Evolutionary conservation across 2,329 filamentous ascomycete genomes (phyloP).

Genomic region (Cercospora janseana): DNA sequence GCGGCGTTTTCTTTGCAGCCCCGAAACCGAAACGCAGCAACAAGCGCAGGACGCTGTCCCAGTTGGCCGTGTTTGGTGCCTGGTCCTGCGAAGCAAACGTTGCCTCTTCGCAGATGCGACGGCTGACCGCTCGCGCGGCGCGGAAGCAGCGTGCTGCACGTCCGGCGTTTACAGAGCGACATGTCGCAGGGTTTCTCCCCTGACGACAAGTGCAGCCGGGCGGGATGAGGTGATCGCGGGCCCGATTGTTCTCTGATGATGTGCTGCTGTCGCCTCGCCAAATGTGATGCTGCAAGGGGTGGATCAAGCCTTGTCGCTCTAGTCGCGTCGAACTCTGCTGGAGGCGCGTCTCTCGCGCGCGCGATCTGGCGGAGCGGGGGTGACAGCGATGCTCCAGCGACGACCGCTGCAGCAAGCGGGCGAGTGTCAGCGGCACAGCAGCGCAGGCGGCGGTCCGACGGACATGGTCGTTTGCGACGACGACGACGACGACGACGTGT

Average conservation of each 20-base stretch:
- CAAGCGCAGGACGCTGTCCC: conserved; percentile 3
- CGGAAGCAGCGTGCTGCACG: background rate
- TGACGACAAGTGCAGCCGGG: too few species aligned
- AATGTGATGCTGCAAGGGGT: conserved; percentile 12
- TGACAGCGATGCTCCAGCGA: background rate
- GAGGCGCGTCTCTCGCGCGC: background rate
- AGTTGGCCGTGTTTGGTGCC: conserved; percentile 8
- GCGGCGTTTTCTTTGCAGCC: conserved; percentile 10
- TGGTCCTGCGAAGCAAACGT: conserved; percentile 8
- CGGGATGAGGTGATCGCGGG: too few species aligned
- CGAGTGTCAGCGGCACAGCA: too few species aligned
- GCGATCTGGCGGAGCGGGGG: too few species aligned
- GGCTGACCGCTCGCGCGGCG: conserved; percentile 1
- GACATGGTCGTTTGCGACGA: too few species aligned
- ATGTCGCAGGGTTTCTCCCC: too few species aligned
- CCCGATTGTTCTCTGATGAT: background rate
- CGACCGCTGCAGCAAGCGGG: background rate
- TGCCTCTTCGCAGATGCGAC: background rate
- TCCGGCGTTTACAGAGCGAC: background rate
- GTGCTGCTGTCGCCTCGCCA: background rate
- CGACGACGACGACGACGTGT: too few species aligned
- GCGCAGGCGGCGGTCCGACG: too few species aligned
- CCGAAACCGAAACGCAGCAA: conserved; percentile 9
- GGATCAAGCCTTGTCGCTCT: conserved; percentile 6
- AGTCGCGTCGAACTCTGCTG: conserved; percentile 9